A percentile compares a stretch with the other conserved stretches of the same genome.
These are phyloP conservation scores for Pseudofabraea citricarpa DNA, from an alignment of 2,329 filamentous ascomycete species.

Conservation along the genomic window DNA sequence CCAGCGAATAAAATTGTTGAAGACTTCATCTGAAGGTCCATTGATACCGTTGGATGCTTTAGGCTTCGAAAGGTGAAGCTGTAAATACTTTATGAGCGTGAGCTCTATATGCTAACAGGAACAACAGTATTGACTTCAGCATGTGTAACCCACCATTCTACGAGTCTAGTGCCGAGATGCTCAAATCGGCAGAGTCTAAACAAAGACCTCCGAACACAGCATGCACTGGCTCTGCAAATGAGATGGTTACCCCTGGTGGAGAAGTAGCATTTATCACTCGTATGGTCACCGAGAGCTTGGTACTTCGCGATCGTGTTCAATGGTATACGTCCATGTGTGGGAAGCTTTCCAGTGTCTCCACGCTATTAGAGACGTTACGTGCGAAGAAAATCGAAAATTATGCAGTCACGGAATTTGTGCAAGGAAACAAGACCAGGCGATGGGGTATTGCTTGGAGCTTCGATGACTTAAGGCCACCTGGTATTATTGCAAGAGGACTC, in stretches of 20 bases:
- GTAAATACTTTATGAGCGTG: constrained; percentile 1
- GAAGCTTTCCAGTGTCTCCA: constrained; percentile 65
- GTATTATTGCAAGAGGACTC: constrained; percentile 33
- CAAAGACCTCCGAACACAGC: constrained; percentile 63
- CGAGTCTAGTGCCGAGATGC: constrained; percentile 64
- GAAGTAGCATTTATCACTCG: constrained; percentile 70
- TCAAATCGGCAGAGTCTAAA: constrained; percentile 61
- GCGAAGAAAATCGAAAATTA: constrained; percentile 66
- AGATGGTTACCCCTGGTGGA: constrained; percentile 82
- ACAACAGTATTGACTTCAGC: constrained; percentile 63
- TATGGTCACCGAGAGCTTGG: constrained; percentile 66
- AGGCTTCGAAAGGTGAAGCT: constrained; percentile 34
- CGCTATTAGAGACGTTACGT: constrained; percentile 54
- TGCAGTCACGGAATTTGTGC: constrained; percentile 74
- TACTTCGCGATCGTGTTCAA: constrained; percentile 54
- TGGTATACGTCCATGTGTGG: constrained; percentile 96
- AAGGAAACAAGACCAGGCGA: constrained; percentile 71
- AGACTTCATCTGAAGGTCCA: constrained; percentile 42
- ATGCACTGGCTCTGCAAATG: constrained; percentile 70
- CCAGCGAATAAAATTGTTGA: constrained; percentile 58
- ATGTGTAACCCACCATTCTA: constrained; percentile 98
- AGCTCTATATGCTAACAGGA: constrained; percentile 8
- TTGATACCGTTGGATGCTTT: constrained; percentile 57
- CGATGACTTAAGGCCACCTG: constrained; percentile 55
- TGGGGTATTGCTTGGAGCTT: constrained; percentile 94